These are phyloP conservation scores for Monocercomonoides exilis DNA, from an alignment of 78 protist genomes.

Conservation along the genomic window DNA sequence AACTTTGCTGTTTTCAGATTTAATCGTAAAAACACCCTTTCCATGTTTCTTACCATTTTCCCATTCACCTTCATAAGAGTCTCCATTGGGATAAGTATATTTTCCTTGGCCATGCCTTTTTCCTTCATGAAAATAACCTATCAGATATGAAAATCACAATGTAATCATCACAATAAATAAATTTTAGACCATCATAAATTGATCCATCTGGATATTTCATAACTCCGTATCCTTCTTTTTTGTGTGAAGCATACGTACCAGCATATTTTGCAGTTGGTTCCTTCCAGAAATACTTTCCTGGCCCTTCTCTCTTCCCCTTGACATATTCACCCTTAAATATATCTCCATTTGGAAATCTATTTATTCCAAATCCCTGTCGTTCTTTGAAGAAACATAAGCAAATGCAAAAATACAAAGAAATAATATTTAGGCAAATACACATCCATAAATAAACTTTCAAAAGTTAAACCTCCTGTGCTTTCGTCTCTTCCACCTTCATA, in stretches of 20 bases:
- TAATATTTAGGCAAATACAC: too few relatives aligned
- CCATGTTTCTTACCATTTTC: constrained; percentile 3
- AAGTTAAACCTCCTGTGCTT: background rate
- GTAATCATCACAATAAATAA: background rate
- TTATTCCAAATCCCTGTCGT: constrained; percentile 12
- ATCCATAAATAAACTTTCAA: too few relatives aligned
- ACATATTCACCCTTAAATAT: background rate
- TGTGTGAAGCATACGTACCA: background rate
- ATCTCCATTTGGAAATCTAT: constrained; percentile 20
- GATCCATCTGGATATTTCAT: constrained; percentile 22
- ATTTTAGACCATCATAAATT: constrained; percentile 1
- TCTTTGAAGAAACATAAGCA: background rate
- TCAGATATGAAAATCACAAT: background rate
- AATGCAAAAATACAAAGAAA: too few relatives aligned
- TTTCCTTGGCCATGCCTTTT: constrained; percentile 15
- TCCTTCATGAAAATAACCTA: background rate
- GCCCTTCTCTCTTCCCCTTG: background rate
- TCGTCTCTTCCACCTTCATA: background rate
- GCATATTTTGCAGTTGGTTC: background rate
- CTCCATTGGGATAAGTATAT: constrained; percentile 24
- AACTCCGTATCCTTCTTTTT: constrained; percentile 15
- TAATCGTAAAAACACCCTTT: background rate
- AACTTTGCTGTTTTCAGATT: background rate
- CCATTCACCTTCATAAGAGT: constrained; percentile 4
- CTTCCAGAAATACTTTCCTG: constrained; percentile 24